Base-by-base conservation (phyloP, 2,329 filamentous ascomycete genomes). In the Pseudogymnoascus sp. region DNA sequence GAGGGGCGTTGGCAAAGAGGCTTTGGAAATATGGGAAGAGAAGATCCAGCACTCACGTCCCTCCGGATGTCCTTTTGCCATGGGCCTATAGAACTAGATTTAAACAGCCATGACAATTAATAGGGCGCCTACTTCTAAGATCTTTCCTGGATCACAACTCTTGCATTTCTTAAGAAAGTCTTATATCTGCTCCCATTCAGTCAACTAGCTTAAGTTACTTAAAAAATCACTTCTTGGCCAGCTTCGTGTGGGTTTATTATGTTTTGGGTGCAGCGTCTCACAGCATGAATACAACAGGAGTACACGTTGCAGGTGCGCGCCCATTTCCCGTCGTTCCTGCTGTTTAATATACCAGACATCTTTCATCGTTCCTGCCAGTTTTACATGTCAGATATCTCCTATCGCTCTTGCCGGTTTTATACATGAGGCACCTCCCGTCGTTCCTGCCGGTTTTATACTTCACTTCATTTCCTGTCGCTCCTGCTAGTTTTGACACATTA, bases 1-100 rank as follows among this genome's bases (percentile, higher is more conserved):
- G 62, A 77, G 81, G 67, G 80, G 79, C 1, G 76, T 78, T 62
- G 81, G 81, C 1, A 63, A 62, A 57, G 68, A 67, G 4, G 61
- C 47, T 50, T 67, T 65, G 15, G 65, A 66, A 21, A 66, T 68
- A 44, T 44, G 63, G 59, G 35, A 21, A 10, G 63, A 64, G 57
- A 53, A 53, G 47, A 26, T 23, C 47, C 1, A 38, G 36, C 36
- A 7, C 36, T 38, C 36, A 38, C 36, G 36, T 38, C 36, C 36
- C 36, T 38, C 36, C 15, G 36, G 36, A 38, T 38, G 36, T 38
- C 36, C 36, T 38, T 38, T 38, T 11, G 36, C 36, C 36, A 19
- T 40, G 6, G 8, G n/a, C 15, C 4, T n/a, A 8, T 9, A 31
- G 28, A n/a, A n/a, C n/a, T n/a, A n/a, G n/a, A n/a, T n/a, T n/a